Evolutionary conservation across 1,139 yeast species (phyloP).

Genomic region (Yamadazyma membranifaciens): DNA sequence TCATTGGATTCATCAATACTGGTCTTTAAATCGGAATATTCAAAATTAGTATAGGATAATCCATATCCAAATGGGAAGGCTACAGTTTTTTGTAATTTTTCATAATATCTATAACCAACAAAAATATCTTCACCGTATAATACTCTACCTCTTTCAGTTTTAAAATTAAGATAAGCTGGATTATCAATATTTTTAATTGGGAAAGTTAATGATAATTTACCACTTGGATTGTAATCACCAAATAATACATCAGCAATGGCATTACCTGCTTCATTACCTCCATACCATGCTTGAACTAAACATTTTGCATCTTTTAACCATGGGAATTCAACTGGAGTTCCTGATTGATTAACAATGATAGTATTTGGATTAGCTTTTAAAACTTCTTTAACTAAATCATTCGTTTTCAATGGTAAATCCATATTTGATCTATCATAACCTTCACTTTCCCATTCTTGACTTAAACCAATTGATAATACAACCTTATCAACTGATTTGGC

Average conservation of each 20-base stretch:
- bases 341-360: conserved; percentile 55
- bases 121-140: conserved; percentile 54
- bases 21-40: conserved; percentile 15
- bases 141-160: conserved; percentile 44
- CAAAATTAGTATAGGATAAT: conserved; percentile 52
- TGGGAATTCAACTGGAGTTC: conserved; percentile 60
- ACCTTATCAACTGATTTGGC: conserved; percentile 34
- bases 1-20: conserved; percentile 10
- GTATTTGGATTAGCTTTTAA: conserved; percentile 47
- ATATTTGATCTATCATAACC: conserved; percentile 29
- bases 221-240: conserved; percentile 24
- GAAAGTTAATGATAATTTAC: conserved; percentile 34
- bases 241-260: conserved; percentile 22
- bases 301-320: conserved; percentile 47
- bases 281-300: conserved; percentile 49
- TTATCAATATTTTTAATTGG: conserved; percentile 39
- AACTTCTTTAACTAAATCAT: conserved; percentile 44
- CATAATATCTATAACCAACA: conserved; percentile 60
- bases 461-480: conserved; percentile 37
- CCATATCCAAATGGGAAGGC: conserved; percentile 64
- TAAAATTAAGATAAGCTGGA: conserved; percentile 43
- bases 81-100: conserved; percentile 42
- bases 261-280: conserved; percentile 26
- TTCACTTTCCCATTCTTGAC: conserved; percentile 33
- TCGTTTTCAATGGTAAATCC: conserved; percentile 44